phyloP scores from a whole-genome alignment of 2,329 filamentous ascomycete genomes.

The Fusarium mangiferae region DNA sequence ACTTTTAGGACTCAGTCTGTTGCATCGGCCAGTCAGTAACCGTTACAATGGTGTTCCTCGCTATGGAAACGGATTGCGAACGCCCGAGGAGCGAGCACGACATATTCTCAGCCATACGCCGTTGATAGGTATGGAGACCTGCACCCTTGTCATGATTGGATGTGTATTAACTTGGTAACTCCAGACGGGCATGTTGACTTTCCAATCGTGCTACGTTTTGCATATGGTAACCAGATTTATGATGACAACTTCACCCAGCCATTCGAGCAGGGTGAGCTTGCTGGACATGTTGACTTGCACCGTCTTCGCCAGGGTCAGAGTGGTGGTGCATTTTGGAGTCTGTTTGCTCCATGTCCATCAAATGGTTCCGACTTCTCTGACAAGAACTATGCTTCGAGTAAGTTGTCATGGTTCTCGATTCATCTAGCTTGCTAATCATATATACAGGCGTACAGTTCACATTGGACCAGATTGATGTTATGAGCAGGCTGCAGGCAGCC shows the following conservation, averaged over 20 bases:
- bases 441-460: conserved; percentile 71
- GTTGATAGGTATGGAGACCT: conserved; percentile 57
- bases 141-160: not conserved
- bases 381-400: conserved; percentile 74
- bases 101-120: conserved; percentile 58
- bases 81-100: conserved; percentile 58
- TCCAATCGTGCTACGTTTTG: conserved; percentile 73
- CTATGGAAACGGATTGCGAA: conserved; percentile 44
- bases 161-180: not conserved
- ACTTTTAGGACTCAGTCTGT: conserved; percentile 42
- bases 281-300: conserved; percentile 80
- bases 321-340: conserved; percentile 94
- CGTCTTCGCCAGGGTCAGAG: conserved; percentile 76
- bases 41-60: conserved; percentile 40
- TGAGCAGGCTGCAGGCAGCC: conserved; percentile 68
- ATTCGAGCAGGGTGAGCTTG: conserved; percentile 77
- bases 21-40: conserved; percentile 40
- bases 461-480: conserved; percentile 79
- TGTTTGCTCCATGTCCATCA: conserved; percentile 80
- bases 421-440: not conserved
- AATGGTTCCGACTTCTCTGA: conserved; percentile 80
- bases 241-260: conserved; percentile 75
- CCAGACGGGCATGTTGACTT: conserved; percentile 92
- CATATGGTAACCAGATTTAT: conserved; percentile 83
- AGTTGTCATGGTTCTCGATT: conserved; percentile 36